A percentile compares a stretch with the other conserved stretches of the same genome.
Conservation (phyloP, 441 rosid genomes). For the Isatis lusitanica region DNA sequence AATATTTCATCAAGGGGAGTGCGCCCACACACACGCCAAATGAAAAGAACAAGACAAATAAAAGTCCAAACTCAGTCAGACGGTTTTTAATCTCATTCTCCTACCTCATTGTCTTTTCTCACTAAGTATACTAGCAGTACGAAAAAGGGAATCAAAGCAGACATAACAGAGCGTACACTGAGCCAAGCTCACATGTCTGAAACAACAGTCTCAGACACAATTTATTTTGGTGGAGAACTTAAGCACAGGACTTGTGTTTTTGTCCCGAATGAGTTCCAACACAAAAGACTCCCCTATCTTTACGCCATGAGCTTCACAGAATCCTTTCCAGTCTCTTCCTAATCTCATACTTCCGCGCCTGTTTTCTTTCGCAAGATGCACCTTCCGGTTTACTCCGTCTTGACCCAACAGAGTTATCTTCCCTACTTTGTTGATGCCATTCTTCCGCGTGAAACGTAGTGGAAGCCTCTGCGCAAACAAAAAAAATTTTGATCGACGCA, state of each 20-base stretch:
- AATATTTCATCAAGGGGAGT: too few relatives aligned
- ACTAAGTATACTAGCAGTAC: background rate
- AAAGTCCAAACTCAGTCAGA: background rate
- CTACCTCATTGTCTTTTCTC: background rate
- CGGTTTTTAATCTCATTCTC: background rate
- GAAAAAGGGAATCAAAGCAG: background rate
- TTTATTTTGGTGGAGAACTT: slow-evolving; percentile 8
- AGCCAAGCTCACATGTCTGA: background rate
- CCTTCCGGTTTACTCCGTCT: background rate
- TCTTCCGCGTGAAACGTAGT: background rate
- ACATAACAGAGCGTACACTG: background rate
- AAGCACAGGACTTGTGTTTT: slow-evolving; percentile 16
- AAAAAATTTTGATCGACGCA: background rate
- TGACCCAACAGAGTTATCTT: slow-evolving; percentile 14
- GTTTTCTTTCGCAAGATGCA: background rate
- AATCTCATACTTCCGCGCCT: slow-evolving; percentile 1
- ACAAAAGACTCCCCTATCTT: slow-evolving; percentile 20
- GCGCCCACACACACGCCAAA: too few relatives aligned
- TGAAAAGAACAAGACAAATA: too few relatives aligned
- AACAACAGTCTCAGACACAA: background rate
- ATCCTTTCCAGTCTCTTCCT: slow-evolving; percentile 29
- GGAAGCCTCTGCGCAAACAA: slow-evolving; percentile 22
- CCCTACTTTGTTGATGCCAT: slow-evolving; percentile 20
- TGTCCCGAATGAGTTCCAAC: slow-evolving; percentile 11
- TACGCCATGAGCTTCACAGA: slow-evolving; percentile 18